These are phyloP conservation scores for Corynascus novoguineensis DNA, from an alignment of 495 filamentous ascomycete genomes.

Conservation along the genomic window DNA sequence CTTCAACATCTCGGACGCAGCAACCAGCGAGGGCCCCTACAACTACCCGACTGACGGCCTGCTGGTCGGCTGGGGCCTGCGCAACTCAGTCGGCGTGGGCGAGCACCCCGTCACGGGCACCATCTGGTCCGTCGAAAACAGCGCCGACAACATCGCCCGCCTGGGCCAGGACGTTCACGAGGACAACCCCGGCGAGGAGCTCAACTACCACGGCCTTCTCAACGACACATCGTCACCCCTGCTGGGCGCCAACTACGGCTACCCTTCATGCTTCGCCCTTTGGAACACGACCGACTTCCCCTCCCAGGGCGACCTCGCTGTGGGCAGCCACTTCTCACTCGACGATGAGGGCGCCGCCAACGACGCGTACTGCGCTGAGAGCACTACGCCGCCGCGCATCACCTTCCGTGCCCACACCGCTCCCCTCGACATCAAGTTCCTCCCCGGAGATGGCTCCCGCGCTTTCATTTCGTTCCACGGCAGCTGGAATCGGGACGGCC, in stretches of 20 bases:
- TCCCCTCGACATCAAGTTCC: conserved; percentile 57
- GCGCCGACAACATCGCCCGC: conserved; percentile 57
- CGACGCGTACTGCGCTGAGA: conserved; percentile 42
- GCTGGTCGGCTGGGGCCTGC: conserved; percentile 63
- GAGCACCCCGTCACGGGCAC: conserved; percentile 48
- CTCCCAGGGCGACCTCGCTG: conserved; percentile 17
- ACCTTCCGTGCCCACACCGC: conserved; percentile 56
- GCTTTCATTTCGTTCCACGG: conserved; percentile 44
- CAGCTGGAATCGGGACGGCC: conserved; percentile 48
- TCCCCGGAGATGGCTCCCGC: conserved; percentile 10
- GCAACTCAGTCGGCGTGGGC: conserved; percentile 64
- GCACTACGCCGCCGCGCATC: conserved; percentile 43
- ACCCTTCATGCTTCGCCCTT: conserved; percentile 61
- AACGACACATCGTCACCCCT: conserved; percentile 32
- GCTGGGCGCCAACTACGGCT: conserved; percentile 54
- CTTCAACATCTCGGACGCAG: conserved; percentile 49
- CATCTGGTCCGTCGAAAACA: conserved; percentile 70
- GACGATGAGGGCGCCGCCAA: conserved; percentile 26
- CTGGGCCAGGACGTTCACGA: conserved; percentile 54
- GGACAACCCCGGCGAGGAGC: conserved; percentile 68
- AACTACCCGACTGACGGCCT: conserved; percentile 45
- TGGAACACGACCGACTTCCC: conserved; percentile 46
- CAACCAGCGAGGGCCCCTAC: conserved; percentile 34
- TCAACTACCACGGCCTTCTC: conserved; percentile 65
- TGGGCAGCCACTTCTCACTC: conserved; percentile 39